phyloP scores from a whole-genome alignment of 768 basidiomycete genomes.

The Phylloporus arenicola region DNA sequence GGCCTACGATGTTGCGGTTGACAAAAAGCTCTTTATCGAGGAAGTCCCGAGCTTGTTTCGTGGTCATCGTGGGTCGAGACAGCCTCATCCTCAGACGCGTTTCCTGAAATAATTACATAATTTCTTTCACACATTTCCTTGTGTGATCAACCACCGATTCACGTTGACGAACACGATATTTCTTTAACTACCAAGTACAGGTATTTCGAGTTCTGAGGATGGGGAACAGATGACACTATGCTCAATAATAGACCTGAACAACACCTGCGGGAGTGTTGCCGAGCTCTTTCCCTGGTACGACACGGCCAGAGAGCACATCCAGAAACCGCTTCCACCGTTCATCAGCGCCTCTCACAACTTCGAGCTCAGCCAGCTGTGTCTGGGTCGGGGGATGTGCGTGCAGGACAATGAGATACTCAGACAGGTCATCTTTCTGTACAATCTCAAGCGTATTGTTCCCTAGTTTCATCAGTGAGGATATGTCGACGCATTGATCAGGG shows the following conservation, averaged over 20 bases:
- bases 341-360: slow-evolving; percentile 5
- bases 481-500: slow-evolving; percentile 45
- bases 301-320: slow-evolving; percentile 11
- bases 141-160: too few species aligned
- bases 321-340: slow-evolving; percentile 21
- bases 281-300: background rate
- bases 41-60: slow-evolving; percentile 33
- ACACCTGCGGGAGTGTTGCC: background rate
- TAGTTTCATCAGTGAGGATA: slow-evolving; percentile 39
- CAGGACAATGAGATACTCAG: slow-evolving; percentile 42
- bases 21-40: slow-evolving; percentile 45
- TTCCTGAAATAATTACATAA: background rate
- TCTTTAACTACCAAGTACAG: background rate
- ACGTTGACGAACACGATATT: too few species aligned
- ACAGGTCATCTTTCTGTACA: slow-evolving; percentile 39
- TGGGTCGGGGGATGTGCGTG: slow-evolving; percentile 47
- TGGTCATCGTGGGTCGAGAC: slow-evolving; percentile 19
- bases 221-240: too few species aligned
- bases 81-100: slow-evolving; percentile 3
- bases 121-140: too few species aligned
- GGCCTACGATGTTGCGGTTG: slow-evolving; percentile 38
- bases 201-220: too few species aligned
- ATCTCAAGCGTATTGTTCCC: slow-evolving; percentile 44
- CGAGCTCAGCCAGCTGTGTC: slow-evolving; percentile 35
- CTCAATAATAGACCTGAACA: background rate